Evolutionary conservation across 805 yeast species (phyloP).

Genomic region (Starmerella bombicola): DNA sequence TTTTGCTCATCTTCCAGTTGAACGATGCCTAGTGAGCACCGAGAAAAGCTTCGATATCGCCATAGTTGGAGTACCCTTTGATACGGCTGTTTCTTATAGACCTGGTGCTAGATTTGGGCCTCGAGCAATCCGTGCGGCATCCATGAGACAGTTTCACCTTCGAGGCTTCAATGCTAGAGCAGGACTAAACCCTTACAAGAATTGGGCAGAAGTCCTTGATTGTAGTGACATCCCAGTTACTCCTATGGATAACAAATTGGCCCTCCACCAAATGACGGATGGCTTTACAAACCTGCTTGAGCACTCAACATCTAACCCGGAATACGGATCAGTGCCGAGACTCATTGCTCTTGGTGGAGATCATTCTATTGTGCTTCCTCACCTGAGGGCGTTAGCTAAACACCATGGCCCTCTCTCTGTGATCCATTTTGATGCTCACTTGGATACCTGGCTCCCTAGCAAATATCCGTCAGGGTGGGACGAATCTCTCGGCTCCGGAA

Average conservation of each 20-base stretch:
- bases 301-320: constrained; percentile 24
- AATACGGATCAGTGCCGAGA: constrained; percentile 38
- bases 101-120: constrained; percentile 82
- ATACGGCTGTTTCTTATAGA: constrained; percentile 66
- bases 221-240: constrained; percentile 61
- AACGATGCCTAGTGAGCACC: constrained; percentile 43
- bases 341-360: constrained; percentile 72
- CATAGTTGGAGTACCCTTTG: constrained; percentile 69
- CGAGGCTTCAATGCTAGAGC: constrained; percentile 64
- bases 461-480: constrained; percentile 67
- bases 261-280: constrained; percentile 48
- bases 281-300: constrained; percentile 44
- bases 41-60: constrained; percentile 50
- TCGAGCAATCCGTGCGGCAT: constrained; percentile 29
- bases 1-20: constrained; percentile 63
- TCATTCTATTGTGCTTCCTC: constrained; percentile 64
- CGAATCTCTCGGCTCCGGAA: constrained; percentile 34
- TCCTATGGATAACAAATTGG: constrained; percentile 54
- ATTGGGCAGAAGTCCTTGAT: constrained; percentile 44
- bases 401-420: constrained; percentile 58
- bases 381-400: constrained; percentile 48
- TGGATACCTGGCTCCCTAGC: constrained; percentile 74
- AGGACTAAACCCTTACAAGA: constrained; percentile 45
- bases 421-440: constrained; percentile 74
- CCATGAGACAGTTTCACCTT: constrained; percentile 46